Percentiles rank a stretch among this genome's conserved stretches.
These are phyloP conservation scores for Pseudogymnoascus sp. DNA, from an alignment of 2,329 filamentous ascomycete species.

Conservation along the genomic window DNA sequence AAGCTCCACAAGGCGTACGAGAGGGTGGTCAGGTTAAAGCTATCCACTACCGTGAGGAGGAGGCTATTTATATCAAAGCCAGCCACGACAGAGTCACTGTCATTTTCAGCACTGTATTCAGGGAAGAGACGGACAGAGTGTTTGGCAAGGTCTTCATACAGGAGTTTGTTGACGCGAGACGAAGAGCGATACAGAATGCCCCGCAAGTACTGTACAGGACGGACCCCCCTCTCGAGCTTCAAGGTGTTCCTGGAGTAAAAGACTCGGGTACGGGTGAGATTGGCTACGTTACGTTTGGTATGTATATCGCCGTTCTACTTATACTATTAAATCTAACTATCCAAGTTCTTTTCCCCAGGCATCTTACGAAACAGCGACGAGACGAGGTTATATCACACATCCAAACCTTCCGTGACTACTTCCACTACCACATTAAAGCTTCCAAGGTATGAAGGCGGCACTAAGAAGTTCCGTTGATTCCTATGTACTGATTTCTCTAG, in stretches of 20 bases:
- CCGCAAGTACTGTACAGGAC: conserved; percentile 95
- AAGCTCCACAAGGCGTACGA: conserved; percentile 79
- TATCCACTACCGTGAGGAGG: conserved; percentile 97
- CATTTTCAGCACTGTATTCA: conserved; percentile 97
- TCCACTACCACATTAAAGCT: conserved; percentile 99
- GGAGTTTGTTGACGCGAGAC: conserved; percentile 94
- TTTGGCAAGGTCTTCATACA: conserved; percentile 98
- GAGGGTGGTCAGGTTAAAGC: conserved; percentile 92
- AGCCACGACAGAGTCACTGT: conserved; percentile 96
- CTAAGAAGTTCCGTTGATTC: conserved; percentile 11
- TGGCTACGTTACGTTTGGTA: conserved; percentile 97
- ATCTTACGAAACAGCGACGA: conserved; percentile 83
- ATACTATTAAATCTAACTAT: conserved; percentile 17
- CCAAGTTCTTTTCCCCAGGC: conserved; percentile 86
- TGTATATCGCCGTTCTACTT: conserved; percentile 12
- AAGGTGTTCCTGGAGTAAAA: conserved; percentile 76
- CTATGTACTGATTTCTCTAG: conserved; percentile 31
- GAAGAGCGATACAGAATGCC: conserved; percentile 94
- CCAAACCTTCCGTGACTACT: conserved; percentile 99
- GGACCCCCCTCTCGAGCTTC: conserved; percentile 85
- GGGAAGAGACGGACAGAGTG: conserved; percentile 93
- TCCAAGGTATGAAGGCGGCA: conserved; percentile 58
- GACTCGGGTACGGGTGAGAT: conserved; percentile 73
- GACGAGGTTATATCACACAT: conserved; percentile 97
- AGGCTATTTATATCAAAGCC: conserved; percentile 97